These are phyloP conservation scores for Triticum monococcum DNA, from an alignment of 176 grass and related monocot genomes.

Conservation along the genomic window DNA sequence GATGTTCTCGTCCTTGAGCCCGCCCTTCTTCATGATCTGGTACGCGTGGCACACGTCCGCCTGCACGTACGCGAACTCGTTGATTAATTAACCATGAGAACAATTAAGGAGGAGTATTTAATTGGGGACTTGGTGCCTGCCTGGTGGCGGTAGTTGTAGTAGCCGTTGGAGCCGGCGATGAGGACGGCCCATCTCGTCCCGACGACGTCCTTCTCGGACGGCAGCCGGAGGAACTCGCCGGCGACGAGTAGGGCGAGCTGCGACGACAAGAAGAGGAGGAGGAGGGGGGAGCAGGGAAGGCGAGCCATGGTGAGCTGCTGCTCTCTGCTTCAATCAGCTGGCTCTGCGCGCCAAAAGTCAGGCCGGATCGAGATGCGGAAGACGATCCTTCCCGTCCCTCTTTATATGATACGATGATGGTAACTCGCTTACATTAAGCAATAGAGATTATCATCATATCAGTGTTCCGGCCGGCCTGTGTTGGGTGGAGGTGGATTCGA, in stretches of 20 bases:
- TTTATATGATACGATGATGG: background rate
- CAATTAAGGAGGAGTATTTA: background rate
- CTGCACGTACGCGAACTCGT: conserved; percentile 36
- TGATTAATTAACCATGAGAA: background rate
- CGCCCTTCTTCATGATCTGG: conserved; percentile 14
- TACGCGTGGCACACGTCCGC: conserved; percentile 35
- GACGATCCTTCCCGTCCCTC: background rate
- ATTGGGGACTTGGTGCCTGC: background rate
- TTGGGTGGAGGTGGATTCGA: background rate
- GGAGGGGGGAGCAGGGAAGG: conserved; percentile 12
- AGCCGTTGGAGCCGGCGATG: conserved; percentile 41
- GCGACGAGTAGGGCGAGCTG: conserved; percentile 15
- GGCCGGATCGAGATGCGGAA: background rate
- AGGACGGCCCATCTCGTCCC: conserved; percentile 8
- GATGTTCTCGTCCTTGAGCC: conserved; percentile 10
- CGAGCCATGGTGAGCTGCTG: background rate
- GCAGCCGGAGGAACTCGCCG: conserved; percentile 42
- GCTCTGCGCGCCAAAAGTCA: background rate
- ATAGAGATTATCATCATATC: too few relatives aligned
- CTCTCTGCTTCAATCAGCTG: background rate
- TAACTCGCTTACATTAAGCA: background rate
- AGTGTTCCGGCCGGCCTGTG: background rate
- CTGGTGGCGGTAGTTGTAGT: conserved; percentile 87
- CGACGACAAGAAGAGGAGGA: background rate
- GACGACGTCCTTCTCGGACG: conserved; percentile 26